Evolutionary conservation across 805 yeast species (phyloP), one percentile per base, ranked within the genome.

Genomic region (Saitoella complicata): DNA sequence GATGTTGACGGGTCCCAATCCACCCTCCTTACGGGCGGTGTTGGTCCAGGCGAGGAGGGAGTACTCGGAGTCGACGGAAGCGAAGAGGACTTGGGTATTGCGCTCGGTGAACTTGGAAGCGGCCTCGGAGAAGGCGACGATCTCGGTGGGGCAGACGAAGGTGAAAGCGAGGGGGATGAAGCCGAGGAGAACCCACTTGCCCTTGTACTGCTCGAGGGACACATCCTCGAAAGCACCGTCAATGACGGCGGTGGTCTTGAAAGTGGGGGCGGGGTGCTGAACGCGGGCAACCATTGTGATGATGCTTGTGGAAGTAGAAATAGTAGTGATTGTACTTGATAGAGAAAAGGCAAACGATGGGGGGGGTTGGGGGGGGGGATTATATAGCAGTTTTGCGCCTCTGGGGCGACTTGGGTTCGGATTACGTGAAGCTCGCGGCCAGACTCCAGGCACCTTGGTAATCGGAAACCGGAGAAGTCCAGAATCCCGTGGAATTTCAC

Each of bases 161-260:
- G 99, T 91, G 87, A 91, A 91, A 44, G 98, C 98, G 76, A 88
- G 72, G 68, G 98, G 99, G 66, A 91, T 80, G 73, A 91, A 91
- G 52, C 93, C 97, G 61, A 91, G 75, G 54, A 91, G 69, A 56
- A 91, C 95, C 94, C 96, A 91, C 71, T 91, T 84, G 63, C 98
- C 98, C 72, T 80, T 80, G 83, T 80, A 91, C 69, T 84, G 81
- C 60, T 88, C 97, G 58, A 91, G 78, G 50, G 94, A 73, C 58
- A 91, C 74, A 62, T 91, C 96, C 73, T 91, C 97, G 64, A 91
- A 88, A 54, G 76, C 72, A 69, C 97, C 97, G 71, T 88, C 87
- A 57, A 91, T 75, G 62, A 91, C 97, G 64, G 99, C 98, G 58
- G 94, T 84, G 73, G 88, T 91, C 67, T 73, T 82, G 83, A 91